Evolutionary conservation across 2,329 filamentous ascomycete genomes (phyloP), one percentile per base, ranked within the genome.

Genomic region (Claviceps digitariae): DNA sequence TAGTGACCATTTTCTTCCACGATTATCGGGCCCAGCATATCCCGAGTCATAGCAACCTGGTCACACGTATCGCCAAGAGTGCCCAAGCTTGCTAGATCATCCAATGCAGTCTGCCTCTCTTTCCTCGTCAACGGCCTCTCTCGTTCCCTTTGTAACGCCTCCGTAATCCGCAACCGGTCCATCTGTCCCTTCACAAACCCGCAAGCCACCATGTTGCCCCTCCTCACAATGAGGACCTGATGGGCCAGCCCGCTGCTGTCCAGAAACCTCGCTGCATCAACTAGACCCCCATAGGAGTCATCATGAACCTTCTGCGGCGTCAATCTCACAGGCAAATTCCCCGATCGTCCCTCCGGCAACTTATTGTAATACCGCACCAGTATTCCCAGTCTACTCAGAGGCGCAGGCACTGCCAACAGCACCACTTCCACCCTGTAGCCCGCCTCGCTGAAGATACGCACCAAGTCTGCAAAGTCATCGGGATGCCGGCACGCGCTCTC

Each of bases 401-500:
- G 64, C 8, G 63, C 61, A 0, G 72, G 71, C 17, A 73, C 73
- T 4, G 72, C 73, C 51, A 76, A 58, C 9, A 74, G 56, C 4
- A 66, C 67, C 2, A 74, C 68, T 31, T 68, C 65, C 25, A 74
- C 65, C 15, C 59, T 58, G 56, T 73, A 75, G 2, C 62, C 65
- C 1, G 54, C 62, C 2, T 17, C 36, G n/a, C 58, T 59, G 45
- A 74, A 72, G 1, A 64, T 54, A 3, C 56, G 57, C 12, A 64
- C 68, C 48, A 75, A 62, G 2, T 60, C 57, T 31, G 57, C 61
- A 53, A 74, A 72, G 58, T 75, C 72, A 10, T 62, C 62, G 1
- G 70, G 69, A 54, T 71, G 66, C 17, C 73, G 68, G 58, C 71
- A 74, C 2, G 73, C 73, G 50, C 68, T 70, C 63, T 76, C 73